phyloP scores from a whole-genome alignment of 306 rosid genomes.

The Malus sieversii region DNA sequence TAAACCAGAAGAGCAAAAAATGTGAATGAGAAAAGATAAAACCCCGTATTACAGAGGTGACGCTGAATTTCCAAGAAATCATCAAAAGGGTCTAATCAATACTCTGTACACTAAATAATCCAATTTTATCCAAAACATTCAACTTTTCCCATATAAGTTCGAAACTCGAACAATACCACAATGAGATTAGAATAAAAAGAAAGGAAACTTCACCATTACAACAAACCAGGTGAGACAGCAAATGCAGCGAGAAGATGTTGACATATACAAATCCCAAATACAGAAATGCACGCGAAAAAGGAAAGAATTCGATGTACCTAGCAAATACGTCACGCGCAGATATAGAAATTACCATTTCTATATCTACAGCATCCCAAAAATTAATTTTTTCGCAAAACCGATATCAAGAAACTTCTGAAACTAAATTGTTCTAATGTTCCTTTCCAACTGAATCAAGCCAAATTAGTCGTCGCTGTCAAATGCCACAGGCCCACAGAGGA shows the following conservation, averaged over 20 bases:
- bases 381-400: neutral
- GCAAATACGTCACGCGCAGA: no score
- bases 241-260: neutral
- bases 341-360: neutral
- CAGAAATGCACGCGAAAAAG: neutral
- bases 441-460: slow-evolving; percentile 4
- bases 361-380: neutral
- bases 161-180: neutral
- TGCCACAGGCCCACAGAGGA: neutral
- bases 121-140: neutral
- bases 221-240: neutral
- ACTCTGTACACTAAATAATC: neutral
- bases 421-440: neutral
- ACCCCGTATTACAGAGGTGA: slow-evolving; percentile 5
- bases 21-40: neutral
- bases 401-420: neutral
- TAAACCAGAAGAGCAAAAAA: neutral
- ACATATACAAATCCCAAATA: neutral
- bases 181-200: neutral
- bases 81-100: neutral
- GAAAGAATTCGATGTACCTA: neutral
- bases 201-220: neutral
- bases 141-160: neutral
- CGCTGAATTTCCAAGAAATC: slow-evolving; percentile 5
- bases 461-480: neutral